phyloP scores from a whole-genome alignment of 208 protist genomes.

The Crithidia expoeki region DNA sequence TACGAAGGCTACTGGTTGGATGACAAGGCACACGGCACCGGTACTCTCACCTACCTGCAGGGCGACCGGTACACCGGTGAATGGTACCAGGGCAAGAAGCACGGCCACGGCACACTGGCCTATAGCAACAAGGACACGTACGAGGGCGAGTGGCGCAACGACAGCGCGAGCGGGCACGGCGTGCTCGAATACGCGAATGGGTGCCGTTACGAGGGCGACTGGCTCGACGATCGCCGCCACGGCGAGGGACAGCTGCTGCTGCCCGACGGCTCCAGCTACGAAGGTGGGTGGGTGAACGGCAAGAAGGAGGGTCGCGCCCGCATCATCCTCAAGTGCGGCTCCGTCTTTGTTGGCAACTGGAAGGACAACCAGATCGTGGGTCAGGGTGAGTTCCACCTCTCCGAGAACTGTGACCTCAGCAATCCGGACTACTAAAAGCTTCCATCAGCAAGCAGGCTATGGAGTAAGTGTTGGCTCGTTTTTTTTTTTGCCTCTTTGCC shows the following conservation, averaged over 20 bases:
- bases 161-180: constrained; percentile 83
- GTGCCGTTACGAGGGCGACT: constrained; percentile 91
- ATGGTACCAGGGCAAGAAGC: constrained; percentile 91
- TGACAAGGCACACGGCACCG: constrained; percentile 90
- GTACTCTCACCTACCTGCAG: constrained; percentile 90
- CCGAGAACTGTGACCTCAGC: constrained; percentile 88
- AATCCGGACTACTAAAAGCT: constrained; percentile 89
- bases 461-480: neutral
- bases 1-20: constrained; percentile 91
- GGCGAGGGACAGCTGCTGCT: constrained; percentile 83
- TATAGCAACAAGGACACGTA: constrained; percentile 94
- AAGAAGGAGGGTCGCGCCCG: constrained; percentile 90
- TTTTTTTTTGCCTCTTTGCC: neutral
- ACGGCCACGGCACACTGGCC: constrained; percentile 85
- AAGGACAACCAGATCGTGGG: constrained; percentile 89
- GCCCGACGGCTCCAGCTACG: constrained; percentile 88
- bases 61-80: constrained; percentile 93
- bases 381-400: constrained; percentile 89
- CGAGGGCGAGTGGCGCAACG: constrained; percentile 89
- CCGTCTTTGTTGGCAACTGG: constrained; percentile 85
- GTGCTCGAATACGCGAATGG: constrained; percentile 91
- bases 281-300: constrained; percentile 82
- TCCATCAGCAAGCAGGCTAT: too few relatives aligned
- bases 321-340: constrained; percentile 92
- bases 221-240: constrained; percentile 84